These are phyloP conservation scores for Rhypophila decipiens DNA, from an alignment of 495 filamentous ascomycete genomes.

Conservation along the genomic window DNA sequence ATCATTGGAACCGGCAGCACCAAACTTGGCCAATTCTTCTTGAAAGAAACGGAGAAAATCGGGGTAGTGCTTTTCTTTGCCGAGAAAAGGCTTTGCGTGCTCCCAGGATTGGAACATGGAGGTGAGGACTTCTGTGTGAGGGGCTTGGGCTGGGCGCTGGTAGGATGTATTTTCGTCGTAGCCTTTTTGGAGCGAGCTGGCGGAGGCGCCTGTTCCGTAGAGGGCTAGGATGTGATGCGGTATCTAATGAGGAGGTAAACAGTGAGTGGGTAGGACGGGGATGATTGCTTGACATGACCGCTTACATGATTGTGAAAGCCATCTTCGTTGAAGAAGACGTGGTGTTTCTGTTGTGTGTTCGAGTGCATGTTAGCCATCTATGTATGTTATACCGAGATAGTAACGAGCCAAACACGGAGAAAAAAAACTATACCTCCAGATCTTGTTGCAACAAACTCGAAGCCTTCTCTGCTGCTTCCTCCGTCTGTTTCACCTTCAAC, in stretches of 20 bases:
- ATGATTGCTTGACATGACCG: background rate
- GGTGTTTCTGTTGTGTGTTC: constrained; percentile 42
- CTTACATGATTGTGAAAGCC: constrained; percentile 61
- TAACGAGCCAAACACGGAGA: background rate
- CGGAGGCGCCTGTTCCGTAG: background rate
- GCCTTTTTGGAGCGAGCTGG: background rate
- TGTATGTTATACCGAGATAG: background rate
- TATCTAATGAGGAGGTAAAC: background rate
- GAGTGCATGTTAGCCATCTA: background rate
- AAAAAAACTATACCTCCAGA: constrained; percentile 40
- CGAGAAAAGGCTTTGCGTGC: constrained; percentile 42
- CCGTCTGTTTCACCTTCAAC: constrained; percentile 45
- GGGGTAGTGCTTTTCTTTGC: constrained; percentile 49
- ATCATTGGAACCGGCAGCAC: no score
- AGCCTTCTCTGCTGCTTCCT: constrained; percentile 52
- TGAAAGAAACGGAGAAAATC: constrained; percentile 71
- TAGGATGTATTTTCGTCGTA: constrained; percentile 23
- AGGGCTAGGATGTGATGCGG: constrained; percentile 44
- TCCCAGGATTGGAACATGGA: constrained; percentile 46
- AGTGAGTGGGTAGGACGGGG: constrained; percentile 2
- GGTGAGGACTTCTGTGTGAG: constrained; percentile 39
- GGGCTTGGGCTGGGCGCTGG: constrained; percentile 17
- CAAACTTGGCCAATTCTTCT: constrained; percentile 63
- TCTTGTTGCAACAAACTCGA: constrained; percentile 69
- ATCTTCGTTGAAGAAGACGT: constrained; percentile 67